Conservation (phyloP, 441 rosid genomes). For the Erysimum pusillum region DNA sequence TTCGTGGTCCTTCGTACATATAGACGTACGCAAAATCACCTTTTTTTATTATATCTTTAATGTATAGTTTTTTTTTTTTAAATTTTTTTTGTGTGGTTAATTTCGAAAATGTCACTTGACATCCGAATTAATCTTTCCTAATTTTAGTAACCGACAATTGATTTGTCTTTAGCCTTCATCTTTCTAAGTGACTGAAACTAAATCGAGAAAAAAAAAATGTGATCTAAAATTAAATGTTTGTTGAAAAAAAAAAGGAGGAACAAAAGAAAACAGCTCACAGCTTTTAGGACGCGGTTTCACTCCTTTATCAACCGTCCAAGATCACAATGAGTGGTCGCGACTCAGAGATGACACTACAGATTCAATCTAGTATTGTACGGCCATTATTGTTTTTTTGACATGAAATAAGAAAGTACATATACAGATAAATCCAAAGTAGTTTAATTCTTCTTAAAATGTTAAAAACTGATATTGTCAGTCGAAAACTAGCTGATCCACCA, state of each 20-base stretch:
- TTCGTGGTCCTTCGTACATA: no score
- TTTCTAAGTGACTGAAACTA: background rate
- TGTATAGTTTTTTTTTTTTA: no score
- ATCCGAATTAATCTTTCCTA: no score
- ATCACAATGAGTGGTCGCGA: background rate
- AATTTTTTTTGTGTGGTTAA: no score
- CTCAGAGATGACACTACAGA: slow-evolving; percentile 4
- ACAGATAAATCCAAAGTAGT: background rate
- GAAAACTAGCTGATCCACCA: background rate
- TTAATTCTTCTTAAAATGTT: background rate
- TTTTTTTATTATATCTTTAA: no score
- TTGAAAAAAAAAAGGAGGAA: background rate
- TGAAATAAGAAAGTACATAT: background rate
- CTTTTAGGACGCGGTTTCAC: background rate
- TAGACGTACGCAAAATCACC: background rate
- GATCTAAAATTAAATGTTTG: background rate
- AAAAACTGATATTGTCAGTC: background rate
- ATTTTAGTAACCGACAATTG: background rate
- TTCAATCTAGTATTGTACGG: background rate
- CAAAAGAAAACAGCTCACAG: background rate
- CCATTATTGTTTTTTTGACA: background rate
- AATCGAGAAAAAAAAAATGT: background rate
- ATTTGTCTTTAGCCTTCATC: background rate
- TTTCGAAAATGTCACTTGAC: no score
- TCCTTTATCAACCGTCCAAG: slow-evolving; percentile 7